A percentile compares a stretch with the other conserved stretches of the same genome.
Evolutionary conservation across 176 grass and related monocot species (phyloP).

Genomic region (Alopecurus myosuroides): DNA sequence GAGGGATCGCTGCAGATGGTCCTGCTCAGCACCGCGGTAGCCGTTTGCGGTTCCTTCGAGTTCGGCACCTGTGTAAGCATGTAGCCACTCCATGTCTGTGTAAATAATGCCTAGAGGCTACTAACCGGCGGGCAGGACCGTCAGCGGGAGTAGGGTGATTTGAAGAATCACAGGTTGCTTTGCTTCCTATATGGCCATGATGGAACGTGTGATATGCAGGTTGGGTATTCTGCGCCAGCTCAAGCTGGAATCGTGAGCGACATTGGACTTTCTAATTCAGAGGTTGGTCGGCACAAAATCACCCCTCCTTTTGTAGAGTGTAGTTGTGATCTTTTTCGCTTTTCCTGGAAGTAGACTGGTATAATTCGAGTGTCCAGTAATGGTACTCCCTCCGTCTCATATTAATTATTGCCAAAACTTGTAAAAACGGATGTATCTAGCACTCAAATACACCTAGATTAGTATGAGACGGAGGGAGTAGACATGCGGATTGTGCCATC

Average conservation of each 20-base stretch:
- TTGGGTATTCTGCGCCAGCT: conserved; percentile 74
- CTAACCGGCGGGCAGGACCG: not conserved
- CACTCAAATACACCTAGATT: no score
- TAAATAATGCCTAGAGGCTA: no score
- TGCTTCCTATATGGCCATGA: not conserved
- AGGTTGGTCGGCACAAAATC: conserved; percentile 27
- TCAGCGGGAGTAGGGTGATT: not conserved
- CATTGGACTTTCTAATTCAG: conserved; percentile 48
- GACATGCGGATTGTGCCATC: not conserved
- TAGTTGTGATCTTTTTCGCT: not conserved
- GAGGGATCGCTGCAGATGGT: conserved; percentile 44
- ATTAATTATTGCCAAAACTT: no score
- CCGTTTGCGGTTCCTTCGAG: conserved; percentile 68
- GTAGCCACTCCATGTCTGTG: not conserved
- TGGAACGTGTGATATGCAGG: conserved; percentile 20
- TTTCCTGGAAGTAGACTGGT: not conserved
- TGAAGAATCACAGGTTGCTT: not conserved
- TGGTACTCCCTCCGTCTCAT: no score
- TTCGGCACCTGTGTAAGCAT: conserved; percentile 64
- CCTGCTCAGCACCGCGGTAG: conserved; percentile 47
- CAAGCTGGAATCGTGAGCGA: conserved; percentile 54
- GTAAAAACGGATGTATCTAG: no score
- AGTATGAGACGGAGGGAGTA: no score
- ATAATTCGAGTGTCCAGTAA: not conserved
- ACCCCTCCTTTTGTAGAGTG: not conserved